Base-by-base conservation (phyloP, 495 filamentous ascomycete species). In the Aspergillus nanangensis region DNA sequence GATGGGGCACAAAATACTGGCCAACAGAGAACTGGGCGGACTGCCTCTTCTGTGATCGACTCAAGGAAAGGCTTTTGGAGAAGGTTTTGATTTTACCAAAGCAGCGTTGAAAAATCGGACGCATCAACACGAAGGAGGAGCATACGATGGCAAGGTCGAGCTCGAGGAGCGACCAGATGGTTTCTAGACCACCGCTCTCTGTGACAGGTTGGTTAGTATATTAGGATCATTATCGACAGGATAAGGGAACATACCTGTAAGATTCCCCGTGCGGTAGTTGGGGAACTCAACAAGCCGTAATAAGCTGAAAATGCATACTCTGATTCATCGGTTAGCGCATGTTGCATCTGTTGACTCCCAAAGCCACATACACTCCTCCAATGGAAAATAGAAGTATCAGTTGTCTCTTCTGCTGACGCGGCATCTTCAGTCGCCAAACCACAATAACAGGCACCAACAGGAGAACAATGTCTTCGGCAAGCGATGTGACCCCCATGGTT, bases 111-210 rank as follows among this genome's bases (percentile, higher is more conserved):
- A 60, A 31, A 1, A 63, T 33, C 1, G 61, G 41, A 41, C 58
- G 49, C 52, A 69, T 47, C 39, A 71, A 53, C 3, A 73, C 62
- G 1, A 79, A 57, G 25, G 67, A 78, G 18, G 65, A 65, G 44
- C 73, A 78, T 22, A 69, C 67, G 18, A 78, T 75, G 23, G 70
- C 75, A 4, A 71, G 63, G 55, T 70, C 67, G 8, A 78, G 52
- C 52, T 80, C 77, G 31, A 71, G 59, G n/a, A 69, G 62, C 7
- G 72, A 72, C 76, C 76, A 80, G 40, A 69, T 67, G 0, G 70
- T 65, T 4, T 65, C 64, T n/a, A 66, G 57, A 1, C 70, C 62
- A 47, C 49, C 52, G 38, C 41, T 45, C 2, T 13, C 57, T 63
- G 7, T 2, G 13, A 11, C 2, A 13, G 1, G 17, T 43, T 34